A percentile compares a stretch with the other conserved stretches of the same genome.
Evolutionary conservation across 176 grass and related monocot genomes (phyloP).

Genomic region (Oryza longistaminata): DNA sequence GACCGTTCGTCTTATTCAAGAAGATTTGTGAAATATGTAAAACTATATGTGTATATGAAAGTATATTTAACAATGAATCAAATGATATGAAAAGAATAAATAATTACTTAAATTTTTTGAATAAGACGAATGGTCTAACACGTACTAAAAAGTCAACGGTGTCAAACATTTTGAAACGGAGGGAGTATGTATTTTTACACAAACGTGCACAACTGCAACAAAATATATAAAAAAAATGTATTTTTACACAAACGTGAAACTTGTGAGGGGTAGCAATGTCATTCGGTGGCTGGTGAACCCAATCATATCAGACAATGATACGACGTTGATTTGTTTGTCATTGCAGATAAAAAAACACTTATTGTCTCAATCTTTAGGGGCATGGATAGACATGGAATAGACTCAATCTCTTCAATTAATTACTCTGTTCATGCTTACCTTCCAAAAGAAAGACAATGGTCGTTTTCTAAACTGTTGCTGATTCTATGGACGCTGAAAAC

Average conservation of each 20-base stretch:
- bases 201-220: too few species aligned
- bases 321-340: not conserved
- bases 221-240: too few species aligned
- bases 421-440: not conserved
- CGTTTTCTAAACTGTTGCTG: not conserved
- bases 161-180: too few species aligned
- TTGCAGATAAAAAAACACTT: not conserved
- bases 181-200: not conserved
- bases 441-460: not conserved
- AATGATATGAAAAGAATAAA: too few species aligned
- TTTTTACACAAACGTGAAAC: not conserved
- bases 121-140: too few species aligned
- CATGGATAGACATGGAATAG: not conserved
- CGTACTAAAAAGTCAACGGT: too few species aligned
- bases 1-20: too few species aligned
- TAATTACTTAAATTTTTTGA: too few species aligned
- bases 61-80: too few species aligned
- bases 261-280: not conserved
- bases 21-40: too few species aligned
- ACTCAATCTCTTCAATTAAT: not conserved
- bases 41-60: too few species aligned
- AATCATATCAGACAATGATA: conserved; percentile 11
- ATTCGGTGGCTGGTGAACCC: not conserved
- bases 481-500: not conserved
- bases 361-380: not conserved